Conservation (phyloP, 2,329 filamentous ascomycete species). For the Rutstroemia sp. region DNA sequence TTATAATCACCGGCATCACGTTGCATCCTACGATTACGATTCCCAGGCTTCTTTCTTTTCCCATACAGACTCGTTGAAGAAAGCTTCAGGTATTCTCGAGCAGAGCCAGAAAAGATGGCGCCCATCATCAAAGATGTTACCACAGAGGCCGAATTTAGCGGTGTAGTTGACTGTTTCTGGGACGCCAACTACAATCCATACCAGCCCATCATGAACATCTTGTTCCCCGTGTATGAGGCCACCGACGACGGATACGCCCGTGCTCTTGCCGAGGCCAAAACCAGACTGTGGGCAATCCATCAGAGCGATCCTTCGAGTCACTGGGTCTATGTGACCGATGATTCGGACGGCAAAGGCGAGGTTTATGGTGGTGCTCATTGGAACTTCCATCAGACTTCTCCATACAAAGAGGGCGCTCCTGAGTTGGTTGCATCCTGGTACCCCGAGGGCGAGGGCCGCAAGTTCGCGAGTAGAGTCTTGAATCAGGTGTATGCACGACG, state of each 20-base stretch:
- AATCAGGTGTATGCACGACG: not conserved
- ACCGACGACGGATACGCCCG: not conserved
- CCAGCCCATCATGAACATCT: not conserved
- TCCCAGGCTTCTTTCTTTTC: no score
- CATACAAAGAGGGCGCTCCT: not conserved
- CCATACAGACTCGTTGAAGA: not conserved
- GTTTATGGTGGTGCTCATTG: not conserved
- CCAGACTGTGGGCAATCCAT: not conserved
- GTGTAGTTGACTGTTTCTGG: not conserved
- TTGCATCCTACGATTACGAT: no score
- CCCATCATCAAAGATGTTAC: not conserved
- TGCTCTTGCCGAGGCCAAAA: not conserved
- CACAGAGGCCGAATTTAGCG: not conserved
- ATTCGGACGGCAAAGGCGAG: not conserved
- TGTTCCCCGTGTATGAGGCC: not conserved
- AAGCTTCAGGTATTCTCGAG: not conserved
- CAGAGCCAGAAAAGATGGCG: not conserved
- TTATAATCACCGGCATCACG: no score
- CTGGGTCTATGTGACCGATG: not conserved
- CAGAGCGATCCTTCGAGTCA: not conserved
- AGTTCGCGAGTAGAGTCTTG: not conserved
- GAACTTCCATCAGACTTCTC: not conserved
- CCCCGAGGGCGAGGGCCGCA: constrained; percentile 1
- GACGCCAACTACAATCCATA: not conserved
- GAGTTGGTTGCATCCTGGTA: not conserved